Conservation (phyloP, 768 basidiomycete genomes). For the Mrakia frigida region DNA sequence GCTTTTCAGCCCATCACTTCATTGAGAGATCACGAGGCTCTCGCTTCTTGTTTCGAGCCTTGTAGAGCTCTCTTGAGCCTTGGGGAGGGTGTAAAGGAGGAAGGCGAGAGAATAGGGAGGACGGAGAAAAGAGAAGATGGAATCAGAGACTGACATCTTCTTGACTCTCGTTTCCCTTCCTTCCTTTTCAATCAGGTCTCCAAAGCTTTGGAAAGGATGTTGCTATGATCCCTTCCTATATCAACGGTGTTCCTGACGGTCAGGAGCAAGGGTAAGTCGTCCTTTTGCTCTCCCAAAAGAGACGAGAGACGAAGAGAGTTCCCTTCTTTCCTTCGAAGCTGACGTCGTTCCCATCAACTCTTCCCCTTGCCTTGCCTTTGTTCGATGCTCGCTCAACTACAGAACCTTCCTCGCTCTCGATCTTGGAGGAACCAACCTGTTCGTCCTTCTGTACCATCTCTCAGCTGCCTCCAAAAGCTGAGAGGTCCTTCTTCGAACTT, state of each 20-base stretch:
- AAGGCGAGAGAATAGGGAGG: background rate
- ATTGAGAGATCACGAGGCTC: too few species aligned
- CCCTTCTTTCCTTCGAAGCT: background rate
- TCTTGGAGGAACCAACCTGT: slow-evolving; percentile 97
- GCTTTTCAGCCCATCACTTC: background rate
- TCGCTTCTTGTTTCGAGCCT: background rate
- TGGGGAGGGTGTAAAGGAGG: background rate
- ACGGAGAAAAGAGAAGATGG: background rate
- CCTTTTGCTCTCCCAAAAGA: background rate
- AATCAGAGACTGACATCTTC: background rate
- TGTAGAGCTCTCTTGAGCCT: background rate
- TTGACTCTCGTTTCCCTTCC: slow-evolving; percentile 1
- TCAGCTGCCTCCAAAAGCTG: background rate
- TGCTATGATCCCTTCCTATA: slow-evolving; percentile 64
- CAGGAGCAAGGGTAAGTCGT: slow-evolving; percentile 76
- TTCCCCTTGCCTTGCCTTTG: background rate
- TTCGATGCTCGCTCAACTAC: slow-evolving; percentile 7
- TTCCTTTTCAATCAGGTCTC: slow-evolving; percentile 13
- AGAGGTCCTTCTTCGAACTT: background rate
- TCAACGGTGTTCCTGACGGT: slow-evolving; percentile 91
- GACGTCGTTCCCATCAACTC: background rate
- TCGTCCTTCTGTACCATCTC: slow-evolving; percentile 39
- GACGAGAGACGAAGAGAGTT: background rate
- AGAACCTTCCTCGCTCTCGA: slow-evolving; percentile 95
- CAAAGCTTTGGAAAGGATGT: slow-evolving; percentile 30